Percentiles rank a stretch among this genome's conserved stretches.
Conservation (phyloP, 1,139 yeast species). For the Blastobotrys apis region DNA sequence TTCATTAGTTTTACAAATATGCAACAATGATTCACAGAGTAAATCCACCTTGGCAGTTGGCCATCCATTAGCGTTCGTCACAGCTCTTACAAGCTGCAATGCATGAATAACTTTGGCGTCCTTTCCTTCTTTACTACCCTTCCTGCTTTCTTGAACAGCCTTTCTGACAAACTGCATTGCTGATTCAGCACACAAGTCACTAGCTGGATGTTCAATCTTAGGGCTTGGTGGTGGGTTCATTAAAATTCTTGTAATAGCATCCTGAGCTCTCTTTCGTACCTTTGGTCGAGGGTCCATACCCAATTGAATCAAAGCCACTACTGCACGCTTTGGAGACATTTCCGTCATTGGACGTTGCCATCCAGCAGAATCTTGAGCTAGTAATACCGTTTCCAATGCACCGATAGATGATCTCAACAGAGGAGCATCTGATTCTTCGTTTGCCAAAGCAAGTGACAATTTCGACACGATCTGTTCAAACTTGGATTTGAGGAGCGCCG, state of each 20-base stretch:
- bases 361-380: slow-evolving; percentile 74
- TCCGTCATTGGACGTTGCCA: slow-evolving; percentile 52
- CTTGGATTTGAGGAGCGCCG: slow-evolving; percentile 60
- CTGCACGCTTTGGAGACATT: slow-evolving; percentile 76
- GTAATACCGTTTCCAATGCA: slow-evolving; percentile 69
- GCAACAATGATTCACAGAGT: slow-evolving; percentile 71
- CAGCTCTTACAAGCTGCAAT: slow-evolving; percentile 65
- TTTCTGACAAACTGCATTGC: slow-evolving; percentile 52
- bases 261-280: slow-evolving; percentile 92
- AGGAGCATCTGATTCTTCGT: slow-evolving; percentile 74
- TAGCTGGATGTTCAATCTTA: slow-evolving; percentile 69
- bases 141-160: slow-evolving; percentile 40
- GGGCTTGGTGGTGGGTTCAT: slow-evolving; percentile 79
- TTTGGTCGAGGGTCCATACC: slow-evolving; percentile 90
- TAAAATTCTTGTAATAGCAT: slow-evolving; percentile 64
- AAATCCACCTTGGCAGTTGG: slow-evolving; percentile 64
- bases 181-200: slow-evolving; percentile 63
- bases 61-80: slow-evolving; percentile 77
- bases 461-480: slow-evolving; percentile 74
- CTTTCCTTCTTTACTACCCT: slow-evolving; percentile 23
- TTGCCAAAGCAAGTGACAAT: slow-evolving; percentile 75
- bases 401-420: slow-evolving; percentile 80
- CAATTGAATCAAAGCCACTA: slow-evolving; percentile 74
- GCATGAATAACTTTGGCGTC: slow-evolving; percentile 58
- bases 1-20: slow-evolving; percentile 76